A percentile compares a stretch with the other conserved stretches of the same genome.
These are phyloP conservation scores for Casuarina cunninghamiana DNA, from an alignment of 306 rosid species.

Conservation along the genomic window DNA sequence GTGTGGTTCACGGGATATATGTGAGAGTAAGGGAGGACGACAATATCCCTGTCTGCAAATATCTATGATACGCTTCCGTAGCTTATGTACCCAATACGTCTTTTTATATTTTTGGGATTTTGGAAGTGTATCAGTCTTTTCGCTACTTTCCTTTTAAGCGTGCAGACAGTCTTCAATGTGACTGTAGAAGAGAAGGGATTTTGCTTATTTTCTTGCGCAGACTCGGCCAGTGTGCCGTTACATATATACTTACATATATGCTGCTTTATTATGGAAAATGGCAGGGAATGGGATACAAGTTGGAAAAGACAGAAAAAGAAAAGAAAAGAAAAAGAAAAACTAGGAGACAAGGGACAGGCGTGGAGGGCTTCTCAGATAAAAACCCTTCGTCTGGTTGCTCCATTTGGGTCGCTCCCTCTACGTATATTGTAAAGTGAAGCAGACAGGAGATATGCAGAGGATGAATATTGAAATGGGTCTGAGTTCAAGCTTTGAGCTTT, in stretches of 20 bases:
- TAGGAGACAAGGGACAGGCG: slow-evolving; percentile 48
- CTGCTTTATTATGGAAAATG: slow-evolving; percentile 4
- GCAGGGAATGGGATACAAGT: too few relatives aligned
- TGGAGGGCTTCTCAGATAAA: slow-evolving; percentile 55
- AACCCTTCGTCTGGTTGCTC: slow-evolving; percentile 44
- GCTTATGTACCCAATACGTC: slow-evolving; percentile 4
- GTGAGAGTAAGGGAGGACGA: not conserved
- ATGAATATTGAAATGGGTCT: slow-evolving; percentile 56
- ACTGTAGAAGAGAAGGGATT: not conserved
- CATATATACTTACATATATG: not conserved
- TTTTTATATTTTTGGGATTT: too few relatives aligned
- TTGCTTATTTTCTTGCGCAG: slow-evolving; percentile 11
- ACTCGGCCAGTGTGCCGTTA: slow-evolving; percentile 38
- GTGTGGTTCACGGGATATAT: not conserved
- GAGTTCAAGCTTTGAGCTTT: slow-evolving; percentile 19
- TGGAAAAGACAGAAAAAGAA: not conserved
- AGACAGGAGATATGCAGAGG: slow-evolving; percentile 31
- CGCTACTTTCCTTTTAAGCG: not conserved
- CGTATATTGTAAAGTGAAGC: slow-evolving; percentile 22
- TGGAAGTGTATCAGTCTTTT: too few relatives aligned
- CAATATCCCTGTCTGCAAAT: not conserved
- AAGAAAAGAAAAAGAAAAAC: not conserved
- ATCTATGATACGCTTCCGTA: slow-evolving; percentile 14
- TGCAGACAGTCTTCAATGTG: not conserved
- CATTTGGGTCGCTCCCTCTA: slow-evolving; percentile 34